Evolutionary conservation across 306 rosid species (phyloP).

Genomic region (Fragaria vesca): DNA sequence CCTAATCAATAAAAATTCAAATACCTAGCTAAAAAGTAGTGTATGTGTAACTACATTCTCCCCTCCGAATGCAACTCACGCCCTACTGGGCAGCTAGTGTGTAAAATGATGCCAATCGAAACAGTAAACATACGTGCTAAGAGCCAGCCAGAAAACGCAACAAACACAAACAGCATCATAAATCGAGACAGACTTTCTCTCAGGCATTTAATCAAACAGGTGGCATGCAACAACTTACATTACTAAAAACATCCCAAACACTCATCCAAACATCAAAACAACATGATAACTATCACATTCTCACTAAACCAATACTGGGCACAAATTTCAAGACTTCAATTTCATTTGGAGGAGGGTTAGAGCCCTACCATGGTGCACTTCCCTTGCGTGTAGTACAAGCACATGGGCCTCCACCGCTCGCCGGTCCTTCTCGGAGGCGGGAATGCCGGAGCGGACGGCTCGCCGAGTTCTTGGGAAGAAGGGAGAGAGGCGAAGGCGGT

Average conservation of each 20-base stretch:
- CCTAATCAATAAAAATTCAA: background rate
- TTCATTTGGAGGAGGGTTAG: background rate
- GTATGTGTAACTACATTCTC: background rate
- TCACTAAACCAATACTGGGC: background rate
- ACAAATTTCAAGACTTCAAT: conserved; percentile 1
- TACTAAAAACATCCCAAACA: background rate
- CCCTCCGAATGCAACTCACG: background rate
- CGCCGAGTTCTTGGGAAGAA: conserved; percentile 29
- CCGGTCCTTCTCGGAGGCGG: conserved; percentile 17
- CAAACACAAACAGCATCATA: background rate
- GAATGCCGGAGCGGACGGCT: conserved; percentile 30
- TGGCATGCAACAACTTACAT: conserved; percentile 15
- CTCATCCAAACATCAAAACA: background rate
- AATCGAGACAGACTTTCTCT: background rate
- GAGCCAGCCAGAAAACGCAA: background rate
- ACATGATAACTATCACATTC: background rate
- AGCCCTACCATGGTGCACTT: conserved; percentile 70
- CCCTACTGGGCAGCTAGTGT: background rate
- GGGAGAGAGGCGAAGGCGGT: conserved; percentile 47
- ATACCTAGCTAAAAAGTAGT: background rate
- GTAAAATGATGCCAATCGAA: background rate
- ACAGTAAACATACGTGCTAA: background rate
- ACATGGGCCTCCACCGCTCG: conserved; percentile 66
- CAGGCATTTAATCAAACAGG: conserved; percentile 50
- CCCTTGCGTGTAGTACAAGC: conserved; percentile 84